These are phyloP conservation scores for Apostasia ramifera DNA, from an alignment of 106 monocot species.

Conservation along the genomic window DNA sequence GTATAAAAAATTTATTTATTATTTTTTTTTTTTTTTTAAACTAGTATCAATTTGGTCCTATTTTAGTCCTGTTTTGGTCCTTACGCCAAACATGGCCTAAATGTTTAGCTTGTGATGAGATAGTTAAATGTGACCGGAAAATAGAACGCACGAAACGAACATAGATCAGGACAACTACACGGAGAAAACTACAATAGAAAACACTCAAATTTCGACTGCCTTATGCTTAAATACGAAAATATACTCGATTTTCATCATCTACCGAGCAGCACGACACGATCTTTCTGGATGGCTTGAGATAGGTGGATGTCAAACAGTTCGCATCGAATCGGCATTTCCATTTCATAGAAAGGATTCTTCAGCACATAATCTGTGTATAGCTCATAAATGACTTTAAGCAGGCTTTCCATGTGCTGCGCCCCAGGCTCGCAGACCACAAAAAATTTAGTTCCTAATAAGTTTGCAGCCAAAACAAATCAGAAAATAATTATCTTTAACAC, in stretches of 20 bases:
- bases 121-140: too few species aligned
- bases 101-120: too few species aligned
- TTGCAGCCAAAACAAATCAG: neutral
- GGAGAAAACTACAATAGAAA: too few species aligned
- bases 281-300: constrained; percentile 70
- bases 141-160: too few species aligned
- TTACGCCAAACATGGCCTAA: too few species aligned
- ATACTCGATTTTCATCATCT: constrained; percentile 28
- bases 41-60: too few species aligned
- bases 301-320: constrained; percentile 91
- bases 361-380: constrained; percentile 89
- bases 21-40: too few species aligned
- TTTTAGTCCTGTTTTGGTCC: too few species aligned
- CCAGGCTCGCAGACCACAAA: constrained; percentile 87
- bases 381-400: constrained; percentile 80
- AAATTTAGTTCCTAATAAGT: constrained; percentile 73
- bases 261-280: constrained; percentile 57
- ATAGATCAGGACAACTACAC: too few species aligned
- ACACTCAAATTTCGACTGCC: too few species aligned
- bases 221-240: too few species aligned
- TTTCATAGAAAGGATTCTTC: constrained; percentile 98
- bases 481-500: constrained; percentile 1
- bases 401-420: constrained; percentile 55
- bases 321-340: constrained; percentile 98
- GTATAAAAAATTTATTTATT: too few species aligned